A percentile compares a stretch with the other conserved stretches of the same genome.
phyloP scores from a whole-genome alignment of 441 rosid species.

The Dalechampia spathulata region DNA sequence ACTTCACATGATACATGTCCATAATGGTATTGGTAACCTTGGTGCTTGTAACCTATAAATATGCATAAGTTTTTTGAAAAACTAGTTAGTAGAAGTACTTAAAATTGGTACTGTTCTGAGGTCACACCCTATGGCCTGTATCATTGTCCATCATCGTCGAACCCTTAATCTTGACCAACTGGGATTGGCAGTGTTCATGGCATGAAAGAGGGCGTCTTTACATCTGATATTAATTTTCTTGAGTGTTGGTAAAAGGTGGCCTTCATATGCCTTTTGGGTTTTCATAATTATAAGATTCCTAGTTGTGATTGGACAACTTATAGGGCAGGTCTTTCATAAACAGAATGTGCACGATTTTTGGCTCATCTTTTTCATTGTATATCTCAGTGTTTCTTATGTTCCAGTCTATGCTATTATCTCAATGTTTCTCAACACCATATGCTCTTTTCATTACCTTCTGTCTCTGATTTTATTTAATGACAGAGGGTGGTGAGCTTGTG shows the following conservation, averaged over 20 bases:
- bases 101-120: no score
- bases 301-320: background rate
- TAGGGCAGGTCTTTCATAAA: background rate
- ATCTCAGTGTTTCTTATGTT: background rate
- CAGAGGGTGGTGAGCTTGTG: conserved; percentile 40
- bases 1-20: conserved; percentile 7
- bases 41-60: no score
- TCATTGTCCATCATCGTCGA: no score
- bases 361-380: background rate
- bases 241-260: background rate
- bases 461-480: conserved; percentile 17
- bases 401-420: background rate
- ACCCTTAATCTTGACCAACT: no score
- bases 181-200: background rate
- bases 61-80: no score
- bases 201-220: background rate
- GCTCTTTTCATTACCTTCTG: background rate
- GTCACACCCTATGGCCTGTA: background rate
- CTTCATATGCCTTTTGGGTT: background rate
- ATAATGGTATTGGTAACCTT: no score
- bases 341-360: background rate
- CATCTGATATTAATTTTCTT: background rate
- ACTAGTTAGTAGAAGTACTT: no score
- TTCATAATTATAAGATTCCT: background rate
- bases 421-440: no score